Evolutionary conservation across 495 filamentous ascomycete genomes (phyloP).

Genomic region (Friedmanniomyces endolithicus): DNA sequence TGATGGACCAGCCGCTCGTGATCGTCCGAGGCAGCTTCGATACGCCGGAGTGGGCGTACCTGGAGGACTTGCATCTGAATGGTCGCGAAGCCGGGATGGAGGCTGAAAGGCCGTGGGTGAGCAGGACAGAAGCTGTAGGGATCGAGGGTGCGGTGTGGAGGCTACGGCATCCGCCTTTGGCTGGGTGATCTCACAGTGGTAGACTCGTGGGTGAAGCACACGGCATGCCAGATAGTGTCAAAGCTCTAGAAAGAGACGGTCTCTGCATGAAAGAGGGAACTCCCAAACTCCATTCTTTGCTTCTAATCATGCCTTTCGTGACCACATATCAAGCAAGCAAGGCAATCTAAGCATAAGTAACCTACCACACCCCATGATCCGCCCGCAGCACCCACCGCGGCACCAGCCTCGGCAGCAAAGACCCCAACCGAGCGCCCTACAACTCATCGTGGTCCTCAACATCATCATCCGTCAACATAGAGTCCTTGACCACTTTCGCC

Average conservation of each 20-base stretch:
- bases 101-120: slow-evolving; percentile 15
- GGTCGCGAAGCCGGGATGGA: neutral
- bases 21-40: slow-evolving; percentile 48
- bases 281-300: too few species aligned
- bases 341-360: neutral
- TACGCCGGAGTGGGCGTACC: slow-evolving; percentile 46
- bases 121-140: slow-evolving; percentile 4
- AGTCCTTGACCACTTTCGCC: slow-evolving; percentile 31
- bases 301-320: too few species aligned
- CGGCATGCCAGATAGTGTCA: too few species aligned
- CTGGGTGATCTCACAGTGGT: too few species aligned
- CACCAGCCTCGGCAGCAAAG: neutral
- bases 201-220: too few species aligned
- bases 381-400: neutral
- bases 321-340: neutral
- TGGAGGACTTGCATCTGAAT: slow-evolving; percentile 33
- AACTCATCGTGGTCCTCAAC: slow-evolving; percentile 25
- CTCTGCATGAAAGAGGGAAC: too few species aligned
- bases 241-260: too few species aligned
- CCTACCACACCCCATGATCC: neutral
- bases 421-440: slow-evolving; percentile 3
- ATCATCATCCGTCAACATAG: slow-evolving; percentile 12
- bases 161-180: slow-evolving; percentile 19
- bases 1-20: slow-evolving; percentile 23
- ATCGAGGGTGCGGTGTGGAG: slow-evolving; percentile 20